A percentile compares a stretch with the other conserved stretches of the same genome.
Conservation (phyloP, 805 yeast species). For the Yueomyces sp. region DNA sequence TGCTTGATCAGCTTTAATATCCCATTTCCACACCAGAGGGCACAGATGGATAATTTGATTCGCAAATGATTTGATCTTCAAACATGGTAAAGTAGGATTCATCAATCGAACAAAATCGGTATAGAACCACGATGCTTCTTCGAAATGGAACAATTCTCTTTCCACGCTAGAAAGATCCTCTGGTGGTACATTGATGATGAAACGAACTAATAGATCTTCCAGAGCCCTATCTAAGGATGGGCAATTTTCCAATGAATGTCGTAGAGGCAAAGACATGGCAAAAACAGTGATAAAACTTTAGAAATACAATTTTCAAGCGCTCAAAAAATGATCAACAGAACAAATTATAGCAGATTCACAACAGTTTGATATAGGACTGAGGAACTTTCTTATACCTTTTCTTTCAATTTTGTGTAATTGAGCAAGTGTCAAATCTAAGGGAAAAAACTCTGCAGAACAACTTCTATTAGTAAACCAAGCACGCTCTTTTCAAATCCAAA, state of each 20-base stretch:
- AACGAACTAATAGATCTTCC: constrained; percentile 81
- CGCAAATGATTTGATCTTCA: constrained; percentile 69
- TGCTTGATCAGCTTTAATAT: constrained; percentile 63
- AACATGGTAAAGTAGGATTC: constrained; percentile 61
- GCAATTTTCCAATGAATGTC: constrained; percentile 43
- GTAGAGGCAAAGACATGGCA: constrained; percentile 46
- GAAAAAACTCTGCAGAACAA: too few relatives aligned
- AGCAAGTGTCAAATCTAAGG: too few relatives aligned
- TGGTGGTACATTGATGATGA: constrained; percentile 80
- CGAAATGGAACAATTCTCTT: constrained; percentile 84
- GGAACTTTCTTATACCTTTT: too few relatives aligned
- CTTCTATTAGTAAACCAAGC: too few relatives aligned
- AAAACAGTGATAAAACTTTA: too few relatives aligned
- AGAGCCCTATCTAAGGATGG: constrained; percentile 53
- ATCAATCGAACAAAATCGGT: constrained; percentile 65
- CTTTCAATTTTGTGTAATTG: too few relatives aligned
- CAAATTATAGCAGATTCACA: too few relatives aligned
- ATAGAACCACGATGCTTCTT: constrained; percentile 98
- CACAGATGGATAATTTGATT: constrained; percentile 52
- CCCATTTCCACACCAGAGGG: constrained; percentile 76
- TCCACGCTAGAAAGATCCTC: constrained; percentile 61
- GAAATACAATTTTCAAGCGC: too few relatives aligned
- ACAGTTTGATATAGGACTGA: too few relatives aligned
- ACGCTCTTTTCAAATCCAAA: too few relatives aligned
- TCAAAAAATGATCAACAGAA: too few relatives aligned